Conservation (phyloP, 768 basidiomycete genomes). For the Symmetrospora coprosmae region DNA sequence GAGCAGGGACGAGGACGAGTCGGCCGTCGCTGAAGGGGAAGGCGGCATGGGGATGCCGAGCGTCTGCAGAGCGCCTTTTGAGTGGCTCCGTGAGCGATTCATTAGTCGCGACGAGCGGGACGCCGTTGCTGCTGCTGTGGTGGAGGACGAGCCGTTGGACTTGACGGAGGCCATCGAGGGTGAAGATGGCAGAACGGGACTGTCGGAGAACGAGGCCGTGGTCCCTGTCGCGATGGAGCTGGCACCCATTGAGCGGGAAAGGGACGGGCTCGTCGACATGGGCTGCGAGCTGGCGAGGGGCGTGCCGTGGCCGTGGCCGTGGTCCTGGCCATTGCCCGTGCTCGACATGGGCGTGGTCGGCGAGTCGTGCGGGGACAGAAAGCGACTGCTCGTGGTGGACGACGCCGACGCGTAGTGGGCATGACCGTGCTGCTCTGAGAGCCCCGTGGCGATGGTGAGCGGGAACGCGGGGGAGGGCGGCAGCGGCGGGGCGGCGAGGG, state of each 20-base stretch:
- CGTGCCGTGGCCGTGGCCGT: no score
- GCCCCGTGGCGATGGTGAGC: conserved; percentile 33
- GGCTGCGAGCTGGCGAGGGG: no score
- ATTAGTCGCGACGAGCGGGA: conserved; percentile 19
- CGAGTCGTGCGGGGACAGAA: conserved; percentile 22
- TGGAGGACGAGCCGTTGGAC: conserved; percentile 52
- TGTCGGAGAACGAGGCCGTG: no score
- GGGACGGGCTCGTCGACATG: no score
- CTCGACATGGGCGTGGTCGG: neutral
- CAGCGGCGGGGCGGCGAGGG: neutral
- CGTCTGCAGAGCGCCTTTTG: neutral
- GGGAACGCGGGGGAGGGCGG: neutral
- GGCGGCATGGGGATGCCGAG: conserved; percentile 9
- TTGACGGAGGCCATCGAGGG: conserved; percentile 47
- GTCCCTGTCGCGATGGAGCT: no score
- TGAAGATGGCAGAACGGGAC: conserved; percentile 23
- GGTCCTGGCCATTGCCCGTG: conserved; percentile 26
- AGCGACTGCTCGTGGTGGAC: conserved; percentile 45
- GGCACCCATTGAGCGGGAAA: no score
- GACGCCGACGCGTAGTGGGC: conserved; percentile 32
- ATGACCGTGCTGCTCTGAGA: neutral
- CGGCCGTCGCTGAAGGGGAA: neutral
- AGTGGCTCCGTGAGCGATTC: conserved; percentile 19
- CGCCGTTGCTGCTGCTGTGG: conserved; percentile 20
- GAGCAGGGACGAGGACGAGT: neutral